phyloP scores from a whole-genome alignment of 345 rosid species.

The Salix udensis region DNA sequence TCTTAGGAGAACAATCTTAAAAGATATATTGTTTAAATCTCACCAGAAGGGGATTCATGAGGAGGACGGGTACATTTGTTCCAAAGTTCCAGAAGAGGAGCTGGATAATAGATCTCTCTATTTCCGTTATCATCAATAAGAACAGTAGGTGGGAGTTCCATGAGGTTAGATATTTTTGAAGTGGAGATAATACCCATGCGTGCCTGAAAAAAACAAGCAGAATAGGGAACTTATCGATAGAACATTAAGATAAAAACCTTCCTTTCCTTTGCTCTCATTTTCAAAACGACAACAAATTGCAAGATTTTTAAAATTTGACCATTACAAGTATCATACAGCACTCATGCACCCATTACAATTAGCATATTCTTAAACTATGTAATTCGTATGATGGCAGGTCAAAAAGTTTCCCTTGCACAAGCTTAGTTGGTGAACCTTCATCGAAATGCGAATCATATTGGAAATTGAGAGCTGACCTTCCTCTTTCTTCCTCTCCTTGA shows the following conservation, averaged over 20 bases:
- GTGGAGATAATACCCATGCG: slow-evolving; percentile 27
- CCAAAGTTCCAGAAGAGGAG: slow-evolving; percentile 63
- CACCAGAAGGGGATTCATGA: slow-evolving; percentile 59
- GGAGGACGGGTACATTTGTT: slow-evolving; percentile 46
- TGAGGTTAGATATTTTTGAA: slow-evolving; percentile 46
- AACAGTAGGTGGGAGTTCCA: slow-evolving; percentile 65
- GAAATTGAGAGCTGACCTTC: slow-evolving; percentile 40
- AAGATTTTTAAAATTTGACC: neutral
- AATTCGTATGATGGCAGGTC: neutral
- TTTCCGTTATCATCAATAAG: slow-evolving; percentile 43
- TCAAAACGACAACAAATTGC: neutral
- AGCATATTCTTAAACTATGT: neutral
- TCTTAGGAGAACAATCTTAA: slow-evolving; percentile 11
- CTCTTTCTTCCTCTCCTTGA: slow-evolving; percentile 51
- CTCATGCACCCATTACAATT: neutral
- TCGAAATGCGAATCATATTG: neutral
- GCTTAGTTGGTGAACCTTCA: neutral
- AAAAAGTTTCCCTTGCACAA: neutral
- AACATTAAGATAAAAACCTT: neutral
- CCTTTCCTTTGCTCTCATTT: neutral
- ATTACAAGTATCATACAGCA: neutral
- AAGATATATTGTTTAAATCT: slow-evolving; percentile 20
- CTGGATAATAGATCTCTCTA: slow-evolving; percentile 52
- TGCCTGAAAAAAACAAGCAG: slow-evolving; percentile 31
- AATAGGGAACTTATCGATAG: neutral